phyloP scores from a whole-genome alignment of 1,284 basidiomycete genomes.

The Ceratobasidium papillatum region DNA sequence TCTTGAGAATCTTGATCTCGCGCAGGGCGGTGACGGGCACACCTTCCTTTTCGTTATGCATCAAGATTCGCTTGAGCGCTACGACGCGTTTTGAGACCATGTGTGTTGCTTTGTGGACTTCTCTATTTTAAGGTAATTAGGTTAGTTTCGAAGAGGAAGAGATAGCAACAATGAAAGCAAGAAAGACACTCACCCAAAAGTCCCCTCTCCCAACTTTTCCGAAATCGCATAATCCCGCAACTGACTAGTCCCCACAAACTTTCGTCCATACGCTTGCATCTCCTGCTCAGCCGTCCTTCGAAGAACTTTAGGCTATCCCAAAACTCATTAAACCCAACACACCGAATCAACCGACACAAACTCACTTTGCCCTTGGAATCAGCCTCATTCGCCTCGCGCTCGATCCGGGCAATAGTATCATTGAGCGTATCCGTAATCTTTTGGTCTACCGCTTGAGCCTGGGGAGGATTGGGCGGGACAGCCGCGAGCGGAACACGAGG shows the following conservation, averaged over 20 bases:
- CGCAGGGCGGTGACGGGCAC: slow-evolving; percentile 96
- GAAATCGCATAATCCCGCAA: slow-evolving; percentile 82
- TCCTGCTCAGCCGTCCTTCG: slow-evolving; percentile 72
- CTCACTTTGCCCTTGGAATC: slow-evolving; percentile 48
- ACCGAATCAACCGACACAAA: no score
- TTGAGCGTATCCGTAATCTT: slow-evolving; percentile 21
- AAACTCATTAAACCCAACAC: no score
- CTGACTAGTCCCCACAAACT: slow-evolving; percentile 78
- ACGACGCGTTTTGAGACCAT: slow-evolving; percentile 65
- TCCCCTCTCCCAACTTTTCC: slow-evolving; percentile 92
- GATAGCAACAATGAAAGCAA: not conserved
- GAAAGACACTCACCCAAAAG: slow-evolving; percentile 81
- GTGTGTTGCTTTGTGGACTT: slow-evolving; percentile 87
- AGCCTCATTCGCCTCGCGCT: slow-evolving; percentile 29
- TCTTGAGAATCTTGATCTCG: slow-evolving; percentile 98
- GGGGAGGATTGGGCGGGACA: not conserved
- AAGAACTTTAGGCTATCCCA: slow-evolving; percentile 48
- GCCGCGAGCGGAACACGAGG: not conserved
- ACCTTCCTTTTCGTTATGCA: slow-evolving; percentile 96
- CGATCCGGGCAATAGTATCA: slow-evolving; percentile 30
- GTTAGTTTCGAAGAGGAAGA: not conserved
- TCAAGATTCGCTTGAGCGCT: slow-evolving; percentile 92
- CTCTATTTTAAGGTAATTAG: slow-evolving; percentile 57
- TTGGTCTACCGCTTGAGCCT: not conserved
- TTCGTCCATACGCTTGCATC: slow-evolving; percentile 66